Base-by-base conservation (phyloP, 768 basidiomycete genomes). In the Lactifluus pinguis region DNA sequence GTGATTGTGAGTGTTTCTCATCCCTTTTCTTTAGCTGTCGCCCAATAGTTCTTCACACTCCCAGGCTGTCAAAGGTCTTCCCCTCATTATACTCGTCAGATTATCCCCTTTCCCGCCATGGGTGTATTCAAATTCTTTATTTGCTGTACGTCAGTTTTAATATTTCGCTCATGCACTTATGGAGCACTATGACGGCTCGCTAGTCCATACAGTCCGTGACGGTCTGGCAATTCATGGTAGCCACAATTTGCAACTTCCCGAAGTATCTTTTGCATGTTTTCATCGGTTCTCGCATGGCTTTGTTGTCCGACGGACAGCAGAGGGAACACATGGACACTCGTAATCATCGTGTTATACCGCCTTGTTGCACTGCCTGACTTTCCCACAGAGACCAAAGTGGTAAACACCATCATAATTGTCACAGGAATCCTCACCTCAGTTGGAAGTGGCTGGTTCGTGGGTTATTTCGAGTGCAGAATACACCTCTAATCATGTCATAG, bases 91-190 rank as follows among this genome's bases (percentile, higher is more conserved):
- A 65, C 79, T 94, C 50, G 86, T 93, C 62, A 84, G 91, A 14
- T 70, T 89, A 21, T 91, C 88, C 4, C 85, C 92, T 4, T 82
- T 94, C 70, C 90, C 89, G 49, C 89, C 92, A 3, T 92, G 89
- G 87, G 86, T 87, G 0, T 94, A 92, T 68, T 83, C 85, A n/a
- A 92, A 91, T 61, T 76, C 84, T 0, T 75, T 93, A 19, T 90
- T 90, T 67, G 84, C 88, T 25, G 87, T 87, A 65, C 73, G 85
- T 76, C 2, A 29, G 19, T 45, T 49, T 50, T 17, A n/a, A 30
- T 17, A 19, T 53, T 52, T 55, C 14, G 39, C 62, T 53, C 14
- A 29, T 39, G 15, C 39, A 51, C 39, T 51, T 8, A 29, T 39
- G 55, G 51, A 54, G 38, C 34, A 53, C 10, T 15, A 53, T 38